These are phyloP conservation scores for Xylaria sp. DNA, from an alignment of 495 filamentous ascomycete genomes.

Conservation along the genomic window DNA sequence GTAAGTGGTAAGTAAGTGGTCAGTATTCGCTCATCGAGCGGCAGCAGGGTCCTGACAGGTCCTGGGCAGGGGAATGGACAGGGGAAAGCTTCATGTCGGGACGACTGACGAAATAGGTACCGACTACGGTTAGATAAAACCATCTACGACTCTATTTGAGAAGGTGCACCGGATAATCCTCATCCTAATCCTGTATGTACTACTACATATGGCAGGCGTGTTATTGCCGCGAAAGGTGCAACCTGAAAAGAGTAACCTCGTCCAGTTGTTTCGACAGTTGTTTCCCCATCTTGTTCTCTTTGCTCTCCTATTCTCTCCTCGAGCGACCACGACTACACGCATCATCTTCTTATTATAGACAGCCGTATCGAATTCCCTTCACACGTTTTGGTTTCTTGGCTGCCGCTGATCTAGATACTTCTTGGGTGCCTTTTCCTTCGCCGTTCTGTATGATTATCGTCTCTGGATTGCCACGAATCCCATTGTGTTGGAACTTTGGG, in stretches of 20 bases:
- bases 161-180: not conserved
- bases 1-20: no score
- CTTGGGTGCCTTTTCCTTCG: slow-evolving; percentile 3
- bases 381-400: slow-evolving; percentile 8
- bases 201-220: not conserved
- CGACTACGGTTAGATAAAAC: not conserved
- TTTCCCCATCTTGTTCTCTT: slow-evolving; percentile 9
- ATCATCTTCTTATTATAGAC: slow-evolving; percentile 4
- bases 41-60: no score
- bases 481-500: not conserved
- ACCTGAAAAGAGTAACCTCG: slow-evolving; percentile 1
- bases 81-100: slow-evolving; percentile 6
- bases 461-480: not conserved
- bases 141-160: not conserved
- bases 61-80: no score
- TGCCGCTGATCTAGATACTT: slow-evolving; percentile 13
- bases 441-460: slow-evolving; percentile 4
- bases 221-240: not conserved
- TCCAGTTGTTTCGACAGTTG: slow-evolving; percentile 17
- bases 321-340: not conserved
- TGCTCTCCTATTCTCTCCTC: not conserved
- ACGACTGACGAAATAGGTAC: slow-evolving; percentile 2
- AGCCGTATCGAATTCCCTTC: not conserved
- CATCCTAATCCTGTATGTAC: no score
- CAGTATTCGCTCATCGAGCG: not conserved